Evolutionary conservation across 257 asterid species (phyloP).

Genomic region (Scutellaria barbata): DNA sequence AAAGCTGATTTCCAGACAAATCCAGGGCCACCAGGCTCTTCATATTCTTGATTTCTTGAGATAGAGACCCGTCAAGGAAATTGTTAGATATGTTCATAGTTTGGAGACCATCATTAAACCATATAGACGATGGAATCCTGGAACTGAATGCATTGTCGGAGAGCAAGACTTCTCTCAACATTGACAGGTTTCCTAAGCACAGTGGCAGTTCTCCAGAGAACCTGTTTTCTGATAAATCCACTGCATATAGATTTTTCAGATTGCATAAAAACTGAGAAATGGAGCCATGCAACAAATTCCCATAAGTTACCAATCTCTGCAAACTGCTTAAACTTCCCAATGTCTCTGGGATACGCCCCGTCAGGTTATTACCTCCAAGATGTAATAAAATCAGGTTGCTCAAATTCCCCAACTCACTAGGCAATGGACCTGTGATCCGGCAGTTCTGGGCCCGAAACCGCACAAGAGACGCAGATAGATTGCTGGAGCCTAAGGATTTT

Average conservation of each 20-base stretch:
- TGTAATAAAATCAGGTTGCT: neutral
- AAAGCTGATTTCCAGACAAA: neutral
- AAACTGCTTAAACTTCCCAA: neutral
- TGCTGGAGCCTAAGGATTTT: neutral
- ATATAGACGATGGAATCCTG: neutral
- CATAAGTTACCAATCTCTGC: neutral
- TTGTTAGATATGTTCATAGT: neutral
- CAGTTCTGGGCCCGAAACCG: neutral
- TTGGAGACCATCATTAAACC: neutral
- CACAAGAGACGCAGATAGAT: conserved; percentile 1
- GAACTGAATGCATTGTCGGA: neutral
- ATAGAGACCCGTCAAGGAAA: neutral
- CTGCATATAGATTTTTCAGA: neutral
- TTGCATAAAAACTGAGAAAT: neutral
- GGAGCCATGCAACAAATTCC: neutral
- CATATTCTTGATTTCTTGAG: neutral
- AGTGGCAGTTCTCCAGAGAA: neutral
- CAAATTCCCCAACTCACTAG: neutral
- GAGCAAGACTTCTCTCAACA: neutral
- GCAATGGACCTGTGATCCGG: neutral
- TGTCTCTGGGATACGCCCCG: neutral
- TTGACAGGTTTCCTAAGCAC: neutral
- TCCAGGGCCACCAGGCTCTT: neutral
- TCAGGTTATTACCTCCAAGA: neutral
- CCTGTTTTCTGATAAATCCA: neutral